Evolutionary conservation across 2,329 filamentous ascomycete species (phyloP), one percentile per base, ranked within the genome.

Genomic region (Cadophora gregata): DNA sequence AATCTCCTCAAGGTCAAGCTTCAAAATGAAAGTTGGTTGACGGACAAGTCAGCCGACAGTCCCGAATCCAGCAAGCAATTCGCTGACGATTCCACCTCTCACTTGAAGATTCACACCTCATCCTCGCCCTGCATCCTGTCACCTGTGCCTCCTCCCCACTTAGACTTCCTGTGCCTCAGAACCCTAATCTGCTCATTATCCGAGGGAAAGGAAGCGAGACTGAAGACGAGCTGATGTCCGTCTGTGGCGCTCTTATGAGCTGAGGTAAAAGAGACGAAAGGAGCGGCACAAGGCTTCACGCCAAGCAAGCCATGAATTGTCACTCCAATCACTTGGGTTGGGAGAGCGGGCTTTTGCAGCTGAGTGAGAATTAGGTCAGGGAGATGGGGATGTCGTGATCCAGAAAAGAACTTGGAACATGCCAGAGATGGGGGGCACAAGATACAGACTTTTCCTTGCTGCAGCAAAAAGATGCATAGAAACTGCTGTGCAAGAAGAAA

Each of bases 361-460:
- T 64, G 62, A 59, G 62, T 59, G 62, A 58, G 62, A 55, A 50
- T 64, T 64, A 59, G 56, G 62, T 64, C 24, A 59, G 56, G 47
- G 5, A 8, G 47, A 48, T 25, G n/a, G n/a, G 47, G 47, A 50
- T 50, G 47, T 50, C 47, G 47, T 50, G 47, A 50, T 50, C 24
- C 24, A 25, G 47, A 25, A 24, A 48, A 25, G 47, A 4, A 24
- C 10, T 31, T 16, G 14, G 50, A 27, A 53, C 12, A 29, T 31
- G 50, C 36, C 12, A 14, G 25, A 31, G 50, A 53, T 29, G 50
- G 14, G n/a, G 9, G 7, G 14, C 27, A 31, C 27, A 53, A 53
- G 50, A 19, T 53, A 33, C 25, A 53, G 27, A 53, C 25, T 53
- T 53, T 53, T 53, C 50, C 50, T 53, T 53, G 50, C 27, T 53